Evolutionary conservation across 139 green algal genomes (phyloP).

Genomic region (Closterium sp.): DNA sequence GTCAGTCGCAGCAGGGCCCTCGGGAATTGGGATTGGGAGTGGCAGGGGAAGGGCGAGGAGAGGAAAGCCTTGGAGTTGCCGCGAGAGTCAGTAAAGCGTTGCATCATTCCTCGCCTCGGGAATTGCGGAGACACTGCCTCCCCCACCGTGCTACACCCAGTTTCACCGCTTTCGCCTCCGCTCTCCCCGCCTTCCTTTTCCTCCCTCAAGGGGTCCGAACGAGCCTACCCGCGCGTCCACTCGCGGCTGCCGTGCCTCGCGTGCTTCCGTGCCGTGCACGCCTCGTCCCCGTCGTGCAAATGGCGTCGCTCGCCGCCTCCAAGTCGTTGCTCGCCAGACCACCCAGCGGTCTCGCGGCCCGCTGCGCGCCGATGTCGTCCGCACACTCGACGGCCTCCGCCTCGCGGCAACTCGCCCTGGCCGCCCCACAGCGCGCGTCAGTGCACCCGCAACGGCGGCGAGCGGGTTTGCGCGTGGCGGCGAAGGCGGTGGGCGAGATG

Average conservation of each 20-base stretch:
- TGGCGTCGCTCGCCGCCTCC: neutral
- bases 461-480: neutral
- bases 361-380: neutral
- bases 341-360: neutral
- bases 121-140: neutral
- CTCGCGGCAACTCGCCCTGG: neutral
- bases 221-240: too few species aligned
- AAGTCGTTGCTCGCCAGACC: neutral
- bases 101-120: neutral
- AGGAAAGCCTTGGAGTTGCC: neutral
- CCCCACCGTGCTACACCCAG: too few species aligned
- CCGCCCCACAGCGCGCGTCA: neutral
- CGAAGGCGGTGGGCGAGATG: neutral
- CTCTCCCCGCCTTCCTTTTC: neutral
- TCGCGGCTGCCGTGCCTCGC: neutral
- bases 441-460: neutral
- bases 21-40: neutral
- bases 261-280: neutral
- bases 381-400: neutral
- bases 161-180: neutral
- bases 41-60: neutral
- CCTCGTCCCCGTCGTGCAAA: neutral
- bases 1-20: too few species aligned
- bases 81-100: too few species aligned
- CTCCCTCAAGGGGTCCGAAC: too few species aligned